Base-by-base conservation (phyloP, 352 stramenopile genomes). In the Ophiocytium majus region DNA sequence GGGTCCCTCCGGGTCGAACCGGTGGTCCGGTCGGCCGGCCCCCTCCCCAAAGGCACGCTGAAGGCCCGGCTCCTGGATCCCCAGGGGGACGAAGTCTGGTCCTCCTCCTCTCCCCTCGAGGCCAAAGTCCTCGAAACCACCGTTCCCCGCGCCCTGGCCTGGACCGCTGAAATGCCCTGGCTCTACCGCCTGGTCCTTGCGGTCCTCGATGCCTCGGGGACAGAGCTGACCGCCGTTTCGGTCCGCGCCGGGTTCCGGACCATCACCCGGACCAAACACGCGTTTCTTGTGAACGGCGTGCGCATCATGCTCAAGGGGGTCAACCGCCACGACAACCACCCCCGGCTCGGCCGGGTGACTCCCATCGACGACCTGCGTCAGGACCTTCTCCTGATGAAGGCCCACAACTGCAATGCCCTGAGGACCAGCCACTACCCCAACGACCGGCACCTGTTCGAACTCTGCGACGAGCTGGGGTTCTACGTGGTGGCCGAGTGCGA, bases 381-480 rank as follows among this genome's bases (percentile, higher is more conserved):
- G 78, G 93, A 96, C 84, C 92, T 95, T 74, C 82, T 83, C 35
- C 63, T 94, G 37, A 92, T 95, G 82, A 94, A 94, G 88, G 86
- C 88, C 81, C 92, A 93, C 87, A 97, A 97, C 88, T 96, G 96
- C 80, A 97, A 96, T 89, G 92, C 93, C 5, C 89, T 97, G 10
- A 91, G 93, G 34, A 94, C 91, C 28, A 90, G 89, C 64, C 93
- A 97, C 83, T 97, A 97, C 89, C 93, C 93, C 9, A 94, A 92
- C 78, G 87, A 93, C 86, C 90, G 88, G 5, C 89, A 91, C 9
- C 93, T 93, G 64, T 95, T 96, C 82, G 90, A 94, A 50, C 89
- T 96, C 17, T 95, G 92, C 63, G 92, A 96, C 86, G 91, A 93
- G 82, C 88, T 93, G 50, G 93, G 93, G 10, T 86, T 97, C 81